These are phyloP conservation scores for Saccharomyces jurei DNA, from an alignment of 805 yeast species.

Conservation along the genomic window DNA sequence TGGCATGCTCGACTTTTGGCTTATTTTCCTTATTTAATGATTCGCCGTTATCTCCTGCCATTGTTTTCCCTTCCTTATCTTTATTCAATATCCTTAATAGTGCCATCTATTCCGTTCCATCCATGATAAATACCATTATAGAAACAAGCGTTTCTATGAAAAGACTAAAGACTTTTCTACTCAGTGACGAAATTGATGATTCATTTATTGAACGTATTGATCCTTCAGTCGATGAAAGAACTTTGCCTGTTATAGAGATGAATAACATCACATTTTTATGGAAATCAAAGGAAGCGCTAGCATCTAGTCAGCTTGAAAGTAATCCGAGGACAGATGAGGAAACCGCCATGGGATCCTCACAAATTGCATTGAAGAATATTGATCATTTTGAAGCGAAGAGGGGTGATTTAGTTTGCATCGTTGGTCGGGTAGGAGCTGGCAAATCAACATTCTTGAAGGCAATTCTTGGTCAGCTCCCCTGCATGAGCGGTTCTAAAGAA, in stretches of 20 bases:
- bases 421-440: constrained; percentile 64
- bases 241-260: constrained; percentile 33
- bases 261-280: constrained; percentile 49
- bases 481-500: constrained; percentile 24
- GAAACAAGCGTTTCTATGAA: constrained; percentile 53
- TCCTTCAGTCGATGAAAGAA: constrained; percentile 14
- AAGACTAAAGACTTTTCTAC: constrained; percentile 44
- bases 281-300: constrained; percentile 27
- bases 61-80: constrained; percentile 61
- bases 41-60: constrained; percentile 53
- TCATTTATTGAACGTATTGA: constrained; percentile 25
- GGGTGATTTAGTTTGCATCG: constrained; percentile 50
- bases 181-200: constrained; percentile 39
- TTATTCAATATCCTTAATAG: constrained; percentile 50
- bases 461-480: constrained; percentile 46
- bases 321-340: constrained; percentile 35
- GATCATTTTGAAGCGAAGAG: constrained; percentile 40
- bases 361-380: constrained; percentile 41
- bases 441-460: constrained; percentile 52
- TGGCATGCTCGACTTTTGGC: constrained; percentile 54
- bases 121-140: constrained; percentile 45
- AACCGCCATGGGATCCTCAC: constrained; percentile 35
- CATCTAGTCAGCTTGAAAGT: constrained; percentile 9
- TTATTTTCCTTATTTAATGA: constrained; percentile 40
- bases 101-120: constrained; percentile 54